A percentile compares a stretch with the other conserved stretches of the same genome.
These are phyloP conservation scores for Tremellales sp. DNA, from an alignment of 1,284 basidiomycete genomes.

Conservation along the genomic window DNA sequence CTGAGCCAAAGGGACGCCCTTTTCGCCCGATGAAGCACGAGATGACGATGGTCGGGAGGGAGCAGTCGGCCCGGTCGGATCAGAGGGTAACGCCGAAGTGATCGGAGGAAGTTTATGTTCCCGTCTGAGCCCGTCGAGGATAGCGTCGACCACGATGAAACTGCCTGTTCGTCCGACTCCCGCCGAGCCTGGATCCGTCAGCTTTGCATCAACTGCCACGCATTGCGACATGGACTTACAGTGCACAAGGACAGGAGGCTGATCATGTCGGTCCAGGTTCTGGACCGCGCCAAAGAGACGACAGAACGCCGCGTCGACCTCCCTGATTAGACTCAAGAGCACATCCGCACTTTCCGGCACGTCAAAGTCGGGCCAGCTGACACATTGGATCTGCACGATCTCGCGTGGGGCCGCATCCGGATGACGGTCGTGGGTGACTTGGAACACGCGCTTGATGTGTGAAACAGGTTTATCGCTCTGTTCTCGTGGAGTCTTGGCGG, in stretches of 20 bases:
- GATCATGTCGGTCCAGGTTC: conserved; percentile 20
- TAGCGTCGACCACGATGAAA: conserved; percentile 82
- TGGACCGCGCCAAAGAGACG: conserved; percentile 52
- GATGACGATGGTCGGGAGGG: not conserved
- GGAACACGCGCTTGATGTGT: conserved; percentile 65
- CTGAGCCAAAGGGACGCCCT: too few species aligned
- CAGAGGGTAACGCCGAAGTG: not conserved
- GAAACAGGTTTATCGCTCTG: conserved; percentile 4
- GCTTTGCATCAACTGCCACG: conserved; percentile 57
- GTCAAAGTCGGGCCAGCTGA: conserved; percentile 91
- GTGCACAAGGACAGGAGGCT: conserved; percentile 49
- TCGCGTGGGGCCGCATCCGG: conserved; percentile 59
- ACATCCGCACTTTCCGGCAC: conserved; percentile 76
- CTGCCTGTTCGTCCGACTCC: conserved; percentile 89
- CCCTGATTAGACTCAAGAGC: conserved; percentile 64
- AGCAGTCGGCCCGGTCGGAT: not conserved
- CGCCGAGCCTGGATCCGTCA: conserved; percentile 66
- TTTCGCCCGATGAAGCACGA: not conserved
- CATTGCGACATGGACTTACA: conserved; percentile 42
- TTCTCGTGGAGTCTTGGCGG: conserved; percentile 10
- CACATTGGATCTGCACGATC: conserved; percentile 71
- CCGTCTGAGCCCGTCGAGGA: conserved; percentile 68
- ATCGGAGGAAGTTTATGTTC: conserved; percentile 49
- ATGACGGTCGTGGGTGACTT: conserved; percentile 60
- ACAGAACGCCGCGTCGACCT: conserved; percentile 57